phyloP scores from a whole-genome alignment of 2,329 filamentous ascomycete genomes.

The Beauveria varroae region DNA sequence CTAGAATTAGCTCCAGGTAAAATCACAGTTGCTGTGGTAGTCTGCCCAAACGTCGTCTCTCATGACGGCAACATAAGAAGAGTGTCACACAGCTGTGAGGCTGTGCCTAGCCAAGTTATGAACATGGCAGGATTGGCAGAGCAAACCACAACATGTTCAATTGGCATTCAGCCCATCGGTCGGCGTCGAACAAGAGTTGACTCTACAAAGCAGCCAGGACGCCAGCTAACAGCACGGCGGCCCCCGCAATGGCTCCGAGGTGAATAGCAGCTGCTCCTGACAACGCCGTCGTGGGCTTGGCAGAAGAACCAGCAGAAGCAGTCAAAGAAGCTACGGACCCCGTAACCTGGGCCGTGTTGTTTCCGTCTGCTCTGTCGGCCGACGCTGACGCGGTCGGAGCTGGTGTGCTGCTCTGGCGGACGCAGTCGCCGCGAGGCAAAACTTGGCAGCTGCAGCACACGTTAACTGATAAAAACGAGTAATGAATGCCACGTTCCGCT shows the following conservation, averaged over 20 bases:
- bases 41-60: not conserved
- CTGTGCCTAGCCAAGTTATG: not conserved
- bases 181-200: not conserved
- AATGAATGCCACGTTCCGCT: not conserved
- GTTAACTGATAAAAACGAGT: not conserved
- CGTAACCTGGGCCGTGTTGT: not conserved
- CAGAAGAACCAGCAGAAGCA: not conserved
- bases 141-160: not conserved
- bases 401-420: slow-evolving; percentile 3
- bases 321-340: not conserved
- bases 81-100: not conserved
- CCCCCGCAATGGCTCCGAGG: not conserved
- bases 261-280: not conserved
- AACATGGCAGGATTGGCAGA: not conserved
- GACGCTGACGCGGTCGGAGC: slow-evolving; percentile 8
- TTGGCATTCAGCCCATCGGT: too few relatives aligned
- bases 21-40: too few relatives aligned
- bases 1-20: too few relatives aligned
- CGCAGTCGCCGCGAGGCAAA: slow-evolving; percentile 12
- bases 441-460: slow-evolving; percentile 10
- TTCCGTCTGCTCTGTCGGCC: not conserved
- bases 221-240: slow-evolving; percentile 1
- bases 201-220: slow-evolving; percentile 3
- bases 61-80: not conserved
- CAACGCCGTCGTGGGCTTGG: not conserved